phyloP scores from a whole-genome alignment of 805 yeast genomes.

The Myxozyma mucilagina region DNA sequence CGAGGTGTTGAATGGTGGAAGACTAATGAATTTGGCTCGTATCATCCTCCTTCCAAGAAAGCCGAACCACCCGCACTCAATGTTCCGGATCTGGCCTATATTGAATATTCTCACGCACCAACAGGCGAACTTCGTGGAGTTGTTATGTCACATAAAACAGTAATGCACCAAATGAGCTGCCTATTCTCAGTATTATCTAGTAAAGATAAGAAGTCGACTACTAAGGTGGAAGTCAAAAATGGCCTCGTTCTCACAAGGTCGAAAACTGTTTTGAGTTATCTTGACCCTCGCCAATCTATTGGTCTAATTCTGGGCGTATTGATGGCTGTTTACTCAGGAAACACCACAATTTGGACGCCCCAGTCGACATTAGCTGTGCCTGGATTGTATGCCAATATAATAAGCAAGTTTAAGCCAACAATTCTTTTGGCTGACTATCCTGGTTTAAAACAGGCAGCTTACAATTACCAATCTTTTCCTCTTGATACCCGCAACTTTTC shows the following conservation, averaged over 20 bases:
- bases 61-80: constrained; percentile 64
- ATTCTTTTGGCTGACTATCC: constrained; percentile 81
- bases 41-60: constrained; percentile 57
- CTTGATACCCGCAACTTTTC: constrained; percentile 76
- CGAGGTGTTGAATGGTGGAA: constrained; percentile 72
- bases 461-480: constrained; percentile 89
- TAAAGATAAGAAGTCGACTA: constrained; percentile 32
- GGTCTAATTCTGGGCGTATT: constrained; percentile 83
- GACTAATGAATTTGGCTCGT: constrained; percentile 83
- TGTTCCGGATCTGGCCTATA: constrained; percentile 84
- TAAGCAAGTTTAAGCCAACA: constrained; percentile 69
- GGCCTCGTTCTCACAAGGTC: constrained; percentile 45
- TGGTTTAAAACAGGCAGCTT: constrained; percentile 84
- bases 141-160: constrained; percentile 84
- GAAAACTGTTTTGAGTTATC: constrained; percentile 58
- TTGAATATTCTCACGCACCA: constrained; percentile 87
- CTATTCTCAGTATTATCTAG: constrained; percentile 62
- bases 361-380: constrained; percentile 71
- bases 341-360: constrained; percentile 76
- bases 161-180: constrained; percentile 83
- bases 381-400: constrained; percentile 81
- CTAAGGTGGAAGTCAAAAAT: background rate
- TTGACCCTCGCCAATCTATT: constrained; percentile 75
- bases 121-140: constrained; percentile 91
- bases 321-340: constrained; percentile 82